Evolutionary conservation across 139 green algal species (phyloP), one percentile per base, ranked within the genome.

Genomic region (Chlorella sp.): DNA sequence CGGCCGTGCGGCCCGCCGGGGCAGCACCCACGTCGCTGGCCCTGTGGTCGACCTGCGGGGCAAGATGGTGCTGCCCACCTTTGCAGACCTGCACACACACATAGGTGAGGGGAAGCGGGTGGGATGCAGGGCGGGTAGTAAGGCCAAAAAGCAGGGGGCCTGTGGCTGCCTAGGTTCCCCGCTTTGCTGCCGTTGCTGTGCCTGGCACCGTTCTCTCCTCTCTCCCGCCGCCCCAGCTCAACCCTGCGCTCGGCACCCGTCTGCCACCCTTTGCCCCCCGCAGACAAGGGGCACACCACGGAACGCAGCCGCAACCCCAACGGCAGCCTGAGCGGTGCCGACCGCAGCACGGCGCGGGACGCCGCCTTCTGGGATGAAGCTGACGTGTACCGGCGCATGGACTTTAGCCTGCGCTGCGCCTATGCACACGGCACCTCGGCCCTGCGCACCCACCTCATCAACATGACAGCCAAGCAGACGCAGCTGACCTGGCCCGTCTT

Each of bases 381-480:
- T 0, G 95, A 97, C 57, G 93, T 96, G 12, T 91, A 89, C 88
- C 89, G 91, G 40, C 87, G 95, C 12, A 97, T 97, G 95, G 95
- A 97, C 36, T 97, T 97, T 77, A 95, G 92, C 53, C 75, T 97
- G 34, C 85, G 87, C 18, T 96, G 93, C 69, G 95, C 95, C 0
- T 96, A 97, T 37, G 94, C 94, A 0, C 95, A 97, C 88, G 95
- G 95, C 57, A 97, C 95, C 7, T 93, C 89, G 3, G 95, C 95
- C 15, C 86, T 97, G 89, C 91, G 95, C 48, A 97, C 95, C 2
- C 95, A 97, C 86, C 92, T 97, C 15, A 97, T 97, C 86, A 96
- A 95, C 83, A 94, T 95, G 92, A 90, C 88, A 3, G 42, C 85
- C 71, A 89, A 82, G 71, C 85, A 82, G 71, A 89, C 85, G n/a